A percentile compares a stretch with the other conserved stretches of the same genome.
These are phyloP conservation scores for Oryza meridionalis DNA, from an alignment of 176 grass and related monocot species.

Conservation along the genomic window DNA sequence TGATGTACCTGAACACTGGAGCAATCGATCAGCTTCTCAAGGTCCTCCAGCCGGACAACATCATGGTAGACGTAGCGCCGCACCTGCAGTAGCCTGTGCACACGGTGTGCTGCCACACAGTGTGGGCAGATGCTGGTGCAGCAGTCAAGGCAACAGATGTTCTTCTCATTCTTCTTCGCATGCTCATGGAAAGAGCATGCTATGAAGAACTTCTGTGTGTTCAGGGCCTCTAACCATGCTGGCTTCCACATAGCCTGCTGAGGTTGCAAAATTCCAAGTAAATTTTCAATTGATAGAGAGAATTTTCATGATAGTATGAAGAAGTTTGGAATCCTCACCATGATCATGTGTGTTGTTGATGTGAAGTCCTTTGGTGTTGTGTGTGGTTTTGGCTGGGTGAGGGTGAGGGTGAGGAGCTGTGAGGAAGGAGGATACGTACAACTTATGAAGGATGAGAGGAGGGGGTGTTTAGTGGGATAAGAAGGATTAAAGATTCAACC, in stretches of 20 bases:
- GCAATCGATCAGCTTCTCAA: constrained; percentile 90
- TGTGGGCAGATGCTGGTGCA: constrained; percentile 97
- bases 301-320: constrained; percentile 32
- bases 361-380: constrained; percentile 40
- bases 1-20: constrained; percentile 88
- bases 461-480: constrained; percentile 48
- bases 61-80: constrained; percentile 93
- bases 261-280: constrained; percentile 36
- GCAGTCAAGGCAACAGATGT: constrained; percentile 97
- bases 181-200: constrained; percentile 80
- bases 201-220: constrained; percentile 76
- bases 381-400: constrained; percentile 22
- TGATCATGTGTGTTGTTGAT: constrained; percentile 55
- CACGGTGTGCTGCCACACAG: constrained; percentile 76
- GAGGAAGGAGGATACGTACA: constrained; percentile 37
- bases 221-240: constrained; percentile 87
- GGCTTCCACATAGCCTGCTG: constrained; percentile 83
- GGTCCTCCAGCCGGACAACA: constrained; percentile 87
- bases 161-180: constrained; percentile 94
- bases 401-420: constrained; percentile 38
- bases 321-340: constrained; percentile 60
- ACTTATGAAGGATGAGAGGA: constrained; percentile 54
- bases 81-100: constrained; percentile 86
- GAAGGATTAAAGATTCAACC: constrained; percentile 46
- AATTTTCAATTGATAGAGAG: constrained; percentile 28